These are phyloP conservation scores for Cerrena zonata DNA, from an alignment of 1,284 basidiomycete species.

Conservation along the genomic window DNA sequence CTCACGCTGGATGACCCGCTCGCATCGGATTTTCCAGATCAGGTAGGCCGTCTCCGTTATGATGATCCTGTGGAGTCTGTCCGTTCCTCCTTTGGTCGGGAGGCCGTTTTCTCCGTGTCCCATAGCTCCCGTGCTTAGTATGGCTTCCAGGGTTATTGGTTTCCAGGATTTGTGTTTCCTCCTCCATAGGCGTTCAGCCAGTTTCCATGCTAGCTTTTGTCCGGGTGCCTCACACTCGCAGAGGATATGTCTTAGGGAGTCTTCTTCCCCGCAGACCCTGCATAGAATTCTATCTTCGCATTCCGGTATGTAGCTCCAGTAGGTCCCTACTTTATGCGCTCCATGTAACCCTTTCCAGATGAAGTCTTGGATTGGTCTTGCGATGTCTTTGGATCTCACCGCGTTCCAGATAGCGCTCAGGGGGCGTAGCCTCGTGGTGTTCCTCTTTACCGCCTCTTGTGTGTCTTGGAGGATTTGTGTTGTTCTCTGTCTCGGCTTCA, in stretches of 20 bases:
- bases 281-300: constrained; percentile 23
- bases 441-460: too few relatives aligned
- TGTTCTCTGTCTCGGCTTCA: not conserved
- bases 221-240: constrained; percentile 22
- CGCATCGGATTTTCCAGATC: constrained; percentile 27
- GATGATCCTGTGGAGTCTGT: constrained; percentile 24
- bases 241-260: constrained; percentile 32
- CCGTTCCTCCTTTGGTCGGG: not conserved
- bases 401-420: constrained; percentile 11
- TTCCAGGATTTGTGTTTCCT: constrained; percentile 10
- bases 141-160: constrained; percentile 6
- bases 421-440: too few relatives aligned
- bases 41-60: constrained; percentile 26
- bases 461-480: too few relatives aligned
- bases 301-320: constrained; percentile 25
- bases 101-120: not conserved
- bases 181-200: constrained; percentile 15
- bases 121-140: constrained; percentile 1
- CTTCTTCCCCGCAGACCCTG: constrained; percentile 18
- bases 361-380: constrained; percentile 22
- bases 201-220: constrained; percentile 21
- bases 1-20: constrained; percentile 17
- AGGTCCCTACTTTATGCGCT: constrained; percentile 24
- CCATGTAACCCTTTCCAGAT: constrained; percentile 30
- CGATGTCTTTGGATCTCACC: constrained; percentile 19